A percentile compares a stretch with the other conserved stretches of the same genome.
These are phyloP conservation scores for Ajuga reptans DNA, from an alignment of 305 asterid species.

Conservation along the genomic window DNA sequence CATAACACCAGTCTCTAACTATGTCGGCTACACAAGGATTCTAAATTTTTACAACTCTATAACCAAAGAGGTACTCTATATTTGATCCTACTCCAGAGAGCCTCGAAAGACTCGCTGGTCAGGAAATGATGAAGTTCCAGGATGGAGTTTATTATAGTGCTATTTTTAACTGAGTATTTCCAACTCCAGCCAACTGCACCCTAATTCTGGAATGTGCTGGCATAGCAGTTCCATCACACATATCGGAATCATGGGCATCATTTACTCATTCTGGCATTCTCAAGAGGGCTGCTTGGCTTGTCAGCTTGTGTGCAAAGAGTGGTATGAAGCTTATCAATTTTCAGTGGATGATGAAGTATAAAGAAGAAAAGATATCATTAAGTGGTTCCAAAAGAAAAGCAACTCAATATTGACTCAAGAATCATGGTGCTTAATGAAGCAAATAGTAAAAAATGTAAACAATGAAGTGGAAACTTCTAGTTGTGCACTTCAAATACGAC, in stretches of 20 bases:
- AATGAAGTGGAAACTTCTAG: background rate
- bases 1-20: no score
- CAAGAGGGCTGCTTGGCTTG: background rate
- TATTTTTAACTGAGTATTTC: background rate
- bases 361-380: slow-evolving; percentile 3
- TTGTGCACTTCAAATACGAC: slow-evolving; percentile 10
- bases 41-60: no score
- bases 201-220: background rate
- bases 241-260: slow-evolving; percentile 9
- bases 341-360: background rate
- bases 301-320: background rate
- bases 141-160: background rate
- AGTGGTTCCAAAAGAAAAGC: background rate
- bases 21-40: no score
- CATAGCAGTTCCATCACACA: slow-evolving; percentile 7
- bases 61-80: no score
- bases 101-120: background rate
- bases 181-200: background rate
- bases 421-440: slow-evolving; percentile 17
- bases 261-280: background rate
- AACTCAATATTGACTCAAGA: background rate
- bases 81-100: no score
- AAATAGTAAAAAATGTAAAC: background rate
- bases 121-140: background rate
- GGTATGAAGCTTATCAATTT: background rate